phyloP scores from a whole-genome alignment of 805 yeast species.

The Saturnispora kantuleensis region DNA sequence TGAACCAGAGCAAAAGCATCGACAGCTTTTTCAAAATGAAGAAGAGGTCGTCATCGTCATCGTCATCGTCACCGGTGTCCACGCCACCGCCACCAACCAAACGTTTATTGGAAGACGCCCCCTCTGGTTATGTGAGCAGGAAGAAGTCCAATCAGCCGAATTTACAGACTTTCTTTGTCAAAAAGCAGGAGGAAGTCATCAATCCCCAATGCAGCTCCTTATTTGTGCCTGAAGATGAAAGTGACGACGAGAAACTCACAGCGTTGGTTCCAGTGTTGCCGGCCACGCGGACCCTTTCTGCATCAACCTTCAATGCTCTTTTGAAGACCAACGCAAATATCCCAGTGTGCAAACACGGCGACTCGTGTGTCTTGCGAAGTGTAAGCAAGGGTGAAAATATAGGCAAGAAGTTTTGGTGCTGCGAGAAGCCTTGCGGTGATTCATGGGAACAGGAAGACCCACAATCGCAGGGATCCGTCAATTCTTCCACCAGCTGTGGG shows the following conservation, averaged over 20 bases:
- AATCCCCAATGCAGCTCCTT: conserved; percentile 3
- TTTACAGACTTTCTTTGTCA: conserved; percentile 1
- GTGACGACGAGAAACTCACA: conserved; percentile 9
- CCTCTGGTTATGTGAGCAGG: conserved; percentile 13
- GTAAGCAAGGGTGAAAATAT: conserved; percentile 34
- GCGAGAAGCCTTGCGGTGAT: conserved; percentile 28
- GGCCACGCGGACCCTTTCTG: conserved; percentile 7
- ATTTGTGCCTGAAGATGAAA: conserved; percentile 11
- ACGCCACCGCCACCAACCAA: neutral
- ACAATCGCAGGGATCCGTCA: neutral
- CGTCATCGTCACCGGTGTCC: neutral
- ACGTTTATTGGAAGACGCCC: conserved; percentile 1
- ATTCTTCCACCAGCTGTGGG: conserved; percentile 31
- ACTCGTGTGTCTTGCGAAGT: conserved; percentile 36
- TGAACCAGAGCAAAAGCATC: conserved; percentile 23
- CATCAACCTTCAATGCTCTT: conserved; percentile 16
- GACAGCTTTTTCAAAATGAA: conserved; percentile 22
- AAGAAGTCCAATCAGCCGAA: conserved; percentile 13
- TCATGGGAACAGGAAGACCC: conserved; percentile 16
- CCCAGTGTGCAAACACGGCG: conserved; percentile 41
- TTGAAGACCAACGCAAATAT: conserved; percentile 11
- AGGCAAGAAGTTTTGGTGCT: conserved; percentile 48
- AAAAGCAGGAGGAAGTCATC: neutral
- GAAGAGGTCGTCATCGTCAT: conserved; percentile 1
- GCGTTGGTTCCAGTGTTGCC: neutral